A percentile compares a stretch with the other conserved stretches of the same genome.
Evolutionary conservation across 2,329 filamentous ascomycete genomes (phyloP).

Genomic region (Aspergillus fumigatiaffinis): DNA sequence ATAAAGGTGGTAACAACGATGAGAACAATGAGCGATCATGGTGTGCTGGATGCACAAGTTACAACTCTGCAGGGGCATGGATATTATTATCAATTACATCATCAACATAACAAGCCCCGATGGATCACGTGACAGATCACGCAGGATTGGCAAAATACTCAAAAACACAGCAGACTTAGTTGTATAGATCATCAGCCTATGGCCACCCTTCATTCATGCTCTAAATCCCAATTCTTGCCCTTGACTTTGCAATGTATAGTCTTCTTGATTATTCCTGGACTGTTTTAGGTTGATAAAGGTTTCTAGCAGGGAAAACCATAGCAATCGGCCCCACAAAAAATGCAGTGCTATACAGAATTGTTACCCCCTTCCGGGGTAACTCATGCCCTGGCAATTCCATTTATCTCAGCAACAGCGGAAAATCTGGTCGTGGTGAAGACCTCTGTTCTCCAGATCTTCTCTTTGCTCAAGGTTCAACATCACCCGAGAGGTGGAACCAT

Average conservation of each 20-base stretch:
- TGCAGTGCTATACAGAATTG: constrained; percentile 98
- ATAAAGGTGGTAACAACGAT: background rate
- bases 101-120: constrained; percentile 5
- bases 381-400: constrained; percentile 75
- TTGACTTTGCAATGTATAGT: background rate
- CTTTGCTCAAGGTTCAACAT: constrained; percentile 56
- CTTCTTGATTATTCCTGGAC: constrained; percentile 1
- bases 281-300: constrained; percentile 1
- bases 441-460: constrained; percentile 88
- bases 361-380: constrained; percentile 91
- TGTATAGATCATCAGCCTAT: background rate
- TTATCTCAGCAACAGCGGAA: constrained; percentile 68
- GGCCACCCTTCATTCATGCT: background rate
- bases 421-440: constrained; percentile 91
- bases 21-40: background rate
- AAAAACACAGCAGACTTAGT: background rate
- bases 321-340: constrained; percentile 34
- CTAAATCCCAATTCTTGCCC: background rate
- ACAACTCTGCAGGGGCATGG: no score
- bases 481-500: constrained; percentile 40
- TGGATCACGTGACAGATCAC: background rate
- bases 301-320: background rate
- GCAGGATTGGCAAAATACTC: background rate
- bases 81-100: constrained; percentile 14
- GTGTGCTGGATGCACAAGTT: background rate